phyloP scores from a whole-genome alignment of 2,329 filamentous ascomycete species.

The Ophiostoma piceae region DNA sequence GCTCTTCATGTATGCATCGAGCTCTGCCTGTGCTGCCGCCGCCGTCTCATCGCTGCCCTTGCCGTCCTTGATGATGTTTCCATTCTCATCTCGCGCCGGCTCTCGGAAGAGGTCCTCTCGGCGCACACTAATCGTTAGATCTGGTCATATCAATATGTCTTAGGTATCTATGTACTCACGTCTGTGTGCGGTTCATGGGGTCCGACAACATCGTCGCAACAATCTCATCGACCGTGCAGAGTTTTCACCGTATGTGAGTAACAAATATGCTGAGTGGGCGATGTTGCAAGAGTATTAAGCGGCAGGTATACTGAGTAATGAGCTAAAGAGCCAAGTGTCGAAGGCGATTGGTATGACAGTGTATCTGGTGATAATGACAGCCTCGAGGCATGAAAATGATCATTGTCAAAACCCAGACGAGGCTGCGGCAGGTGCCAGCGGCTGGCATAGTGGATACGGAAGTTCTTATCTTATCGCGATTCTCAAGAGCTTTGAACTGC shows the following conservation, averaged over 20 bases:
- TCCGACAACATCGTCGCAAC: constrained; percentile 14
- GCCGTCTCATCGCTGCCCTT: not conserved
- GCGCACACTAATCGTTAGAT: constrained; percentile 17
- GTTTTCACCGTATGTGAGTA: not conserved
- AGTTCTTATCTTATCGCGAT: not conserved
- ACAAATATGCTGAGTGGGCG: not conserved
- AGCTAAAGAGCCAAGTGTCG: not conserved
- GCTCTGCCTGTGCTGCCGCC: constrained; percentile 21
- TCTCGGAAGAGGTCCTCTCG: constrained; percentile 25
- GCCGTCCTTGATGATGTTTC: not conserved
- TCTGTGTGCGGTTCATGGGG: constrained; percentile 17
- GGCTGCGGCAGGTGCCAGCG: constrained; percentile 4
- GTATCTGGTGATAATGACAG: not conserved
- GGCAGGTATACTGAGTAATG: too few species aligned
- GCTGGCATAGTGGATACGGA: not conserved
- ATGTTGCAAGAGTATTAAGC: too few species aligned
- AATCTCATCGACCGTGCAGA: not conserved
- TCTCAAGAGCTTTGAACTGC: not conserved
- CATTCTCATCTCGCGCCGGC: constrained; percentile 14
- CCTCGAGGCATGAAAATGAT: not conserved
- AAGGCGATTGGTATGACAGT: not conserved
- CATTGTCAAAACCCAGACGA: not conserved
- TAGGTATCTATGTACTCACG: constrained; percentile 11
- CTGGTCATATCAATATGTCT: not conserved
- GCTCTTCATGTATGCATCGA: constrained; percentile 25